Conservation (phyloP, 257 asterid genomes). For the Solanum lycopersicoides region DNA sequence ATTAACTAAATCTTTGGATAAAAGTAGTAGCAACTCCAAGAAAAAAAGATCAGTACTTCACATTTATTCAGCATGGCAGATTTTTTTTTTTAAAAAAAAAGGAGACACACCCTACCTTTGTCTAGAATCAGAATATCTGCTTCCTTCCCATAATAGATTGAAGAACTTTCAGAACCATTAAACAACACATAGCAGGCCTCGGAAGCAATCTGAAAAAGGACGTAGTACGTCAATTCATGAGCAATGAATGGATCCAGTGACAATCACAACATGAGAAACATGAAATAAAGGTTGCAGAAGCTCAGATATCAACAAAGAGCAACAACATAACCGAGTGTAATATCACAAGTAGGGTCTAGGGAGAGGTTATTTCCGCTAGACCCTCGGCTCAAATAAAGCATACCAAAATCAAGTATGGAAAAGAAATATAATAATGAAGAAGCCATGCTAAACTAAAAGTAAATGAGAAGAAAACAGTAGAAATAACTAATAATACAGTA, state of each 20-base stretch:
- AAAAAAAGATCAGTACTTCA: neutral
- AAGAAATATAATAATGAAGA: neutral
- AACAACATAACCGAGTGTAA: neutral
- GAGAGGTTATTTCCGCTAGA: neutral
- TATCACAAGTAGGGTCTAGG: neutral
- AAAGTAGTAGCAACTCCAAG: neutral
- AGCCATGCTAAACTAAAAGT: neutral
- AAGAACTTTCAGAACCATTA: constrained; percentile 48
- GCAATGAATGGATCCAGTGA: neutral
- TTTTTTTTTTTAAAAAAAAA: neutral
- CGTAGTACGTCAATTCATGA: neutral
- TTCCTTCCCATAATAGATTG: constrained; percentile 35
- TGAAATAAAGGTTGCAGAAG: neutral
- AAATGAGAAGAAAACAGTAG: neutral
- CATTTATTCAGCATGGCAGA: neutral
- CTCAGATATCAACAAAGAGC: neutral
- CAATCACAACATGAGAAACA: neutral
- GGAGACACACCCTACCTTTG: constrained; percentile 32
- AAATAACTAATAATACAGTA: neutral
- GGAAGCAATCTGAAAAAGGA: constrained; percentile 24
- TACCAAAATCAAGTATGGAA: neutral
- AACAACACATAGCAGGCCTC: constrained; percentile 49
- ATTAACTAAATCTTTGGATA: neutral
- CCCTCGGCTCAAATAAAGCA: neutral
- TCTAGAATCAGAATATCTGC: constrained; percentile 44